Base-by-base conservation (phyloP, 352 stramenopile species). In the Globisporangium carolinianum region DNA sequence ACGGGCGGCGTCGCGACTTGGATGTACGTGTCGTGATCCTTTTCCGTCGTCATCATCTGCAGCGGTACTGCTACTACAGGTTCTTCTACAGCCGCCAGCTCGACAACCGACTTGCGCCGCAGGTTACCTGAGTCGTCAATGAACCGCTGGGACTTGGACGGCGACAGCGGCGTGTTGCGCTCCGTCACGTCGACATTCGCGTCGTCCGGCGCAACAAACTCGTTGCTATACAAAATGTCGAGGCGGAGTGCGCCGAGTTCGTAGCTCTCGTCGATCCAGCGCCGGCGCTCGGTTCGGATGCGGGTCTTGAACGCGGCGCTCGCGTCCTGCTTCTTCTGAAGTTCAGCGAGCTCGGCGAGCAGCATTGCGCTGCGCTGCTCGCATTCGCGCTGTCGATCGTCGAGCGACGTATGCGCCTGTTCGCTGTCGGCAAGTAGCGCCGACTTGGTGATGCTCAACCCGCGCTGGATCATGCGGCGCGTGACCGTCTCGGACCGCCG, bases 61-160 rank as follows among this genome's bases (percentile, higher is more conserved):
- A 5, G 41, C 41, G 41, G 24, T 2, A 32, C 10, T 46, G 41
- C 41, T 3, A n/a, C 41, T 5, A 14, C 9, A 10, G 41, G 10
- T 12, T 14, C 41, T n/a, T 10, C 15, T 6, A 15, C 8, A 10
- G 24, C 4, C 7, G 32, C 6, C 17, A 6, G 1, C 2, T 32
- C 24, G 6, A 12, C 5, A 24, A 54, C 11, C 18, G 47, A 53
- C 36, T 68, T 62, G 36, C 74, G 72, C 9, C 75, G 71, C 15
- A 85, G 53, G 50, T 87, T 87, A 0, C 74, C 74, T 12, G 74
- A 62, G 0, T 63, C 7, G 39, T 87, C 76, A 52, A 87, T 74
- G 53, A 73, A 87, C 14, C 66, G 61, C 46, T 71, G 60, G 15
- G 61, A 53, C 32, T 68, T 71, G 36, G 74, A 83, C 46, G 76